Conservation (phyloP, 306 rosid genomes). For the Oemleria cerasiformis region DNA sequence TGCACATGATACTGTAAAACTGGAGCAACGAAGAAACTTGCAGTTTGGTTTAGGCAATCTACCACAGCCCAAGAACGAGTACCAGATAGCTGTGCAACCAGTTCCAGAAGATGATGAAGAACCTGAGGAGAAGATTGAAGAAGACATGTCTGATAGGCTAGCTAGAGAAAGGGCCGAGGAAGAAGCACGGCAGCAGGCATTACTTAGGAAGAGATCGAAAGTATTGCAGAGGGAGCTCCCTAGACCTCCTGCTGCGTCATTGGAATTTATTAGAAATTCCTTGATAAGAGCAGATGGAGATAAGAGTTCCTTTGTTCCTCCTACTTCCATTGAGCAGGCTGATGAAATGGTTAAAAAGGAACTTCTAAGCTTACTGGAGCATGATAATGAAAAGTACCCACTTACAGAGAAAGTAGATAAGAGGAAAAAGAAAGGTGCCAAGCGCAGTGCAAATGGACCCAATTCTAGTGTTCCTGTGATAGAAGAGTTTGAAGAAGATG, state of each 20-base stretch:
- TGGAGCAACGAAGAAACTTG: constrained; percentile 70
- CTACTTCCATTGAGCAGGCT: constrained; percentile 83
- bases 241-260: constrained; percentile 82
- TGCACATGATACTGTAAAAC: constrained; percentile 56
- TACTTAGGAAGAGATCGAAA: constrained; percentile 89
- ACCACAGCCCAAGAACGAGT: constrained; percentile 85
- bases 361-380: constrained; percentile 71
- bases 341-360: constrained; percentile 80
- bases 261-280: constrained; percentile 74
- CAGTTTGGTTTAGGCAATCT: constrained; percentile 65
- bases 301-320: constrained; percentile 95
- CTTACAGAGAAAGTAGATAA: constrained; percentile 59
- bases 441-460: constrained; percentile 53
- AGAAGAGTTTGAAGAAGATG: constrained; percentile 78
- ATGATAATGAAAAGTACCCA: constrained; percentile 85
- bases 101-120: constrained; percentile 75
- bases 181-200: constrained; percentile 77
- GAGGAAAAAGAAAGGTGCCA: constrained; percentile 68
- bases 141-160: constrained; percentile 93
- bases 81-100: constrained; percentile 84
- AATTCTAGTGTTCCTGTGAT: constrained; percentile 48
- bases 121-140: constrained; percentile 75
- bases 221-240: constrained; percentile 95
- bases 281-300: constrained; percentile 83
- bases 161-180: constrained; percentile 91